Evolutionary conservation across 495 filamentous ascomycete genomes (phyloP).

Genomic region (Xylaria longipes): DNA sequence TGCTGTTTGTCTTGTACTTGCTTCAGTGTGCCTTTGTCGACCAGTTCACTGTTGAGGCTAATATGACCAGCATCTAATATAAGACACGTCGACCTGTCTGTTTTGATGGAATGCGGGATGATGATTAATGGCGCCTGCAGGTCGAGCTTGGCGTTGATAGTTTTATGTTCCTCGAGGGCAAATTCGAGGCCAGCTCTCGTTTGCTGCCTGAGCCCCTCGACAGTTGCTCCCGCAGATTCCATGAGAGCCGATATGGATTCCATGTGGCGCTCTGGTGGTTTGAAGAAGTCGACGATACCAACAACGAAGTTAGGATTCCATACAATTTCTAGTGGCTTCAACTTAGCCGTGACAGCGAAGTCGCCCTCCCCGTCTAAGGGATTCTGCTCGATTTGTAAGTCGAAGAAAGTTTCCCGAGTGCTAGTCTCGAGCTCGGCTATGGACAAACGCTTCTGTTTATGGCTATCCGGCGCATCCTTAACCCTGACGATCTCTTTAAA

Average conservation of each 20-base stretch:
- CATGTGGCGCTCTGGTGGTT: conserved; percentile 95
- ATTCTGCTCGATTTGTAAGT: conserved; percentile 90
- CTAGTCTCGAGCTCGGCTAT: conserved; percentile 69
- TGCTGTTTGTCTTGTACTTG: conserved; percentile 91
- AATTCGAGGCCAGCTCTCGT: conserved; percentile 95
- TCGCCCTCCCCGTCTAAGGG: conserved; percentile 92
- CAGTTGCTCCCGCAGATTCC: conserved; percentile 92
- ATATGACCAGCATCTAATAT: conserved; percentile 97
- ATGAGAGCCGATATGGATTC: conserved; percentile 94
- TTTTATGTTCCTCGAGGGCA: conserved; percentile 96
- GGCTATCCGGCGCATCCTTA: conserved; percentile 75
- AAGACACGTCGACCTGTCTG: conserved; percentile 79
- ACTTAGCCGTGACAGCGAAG: conserved; percentile 83
- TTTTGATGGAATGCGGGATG: conserved; percentile 88
- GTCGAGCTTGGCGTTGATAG: conserved; percentile 93
- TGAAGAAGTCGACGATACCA: conserved; percentile 90
- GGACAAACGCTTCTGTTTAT: conserved; percentile 54
- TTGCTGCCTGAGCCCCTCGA: conserved; percentile 92
- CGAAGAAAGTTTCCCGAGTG: conserved; percentile 80
- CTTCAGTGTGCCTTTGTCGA: conserved; percentile 85
- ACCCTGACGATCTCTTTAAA: conserved; percentile 94
- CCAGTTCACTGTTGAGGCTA: conserved; percentile 89
- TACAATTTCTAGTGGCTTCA: conserved; percentile 95
- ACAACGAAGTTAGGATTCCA: conserved; percentile 94
- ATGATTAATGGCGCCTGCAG: conserved; percentile 96